Evolutionary conservation across 176 grass and related monocot species (phyloP).

Genomic region (Puya raimondii): DNA sequence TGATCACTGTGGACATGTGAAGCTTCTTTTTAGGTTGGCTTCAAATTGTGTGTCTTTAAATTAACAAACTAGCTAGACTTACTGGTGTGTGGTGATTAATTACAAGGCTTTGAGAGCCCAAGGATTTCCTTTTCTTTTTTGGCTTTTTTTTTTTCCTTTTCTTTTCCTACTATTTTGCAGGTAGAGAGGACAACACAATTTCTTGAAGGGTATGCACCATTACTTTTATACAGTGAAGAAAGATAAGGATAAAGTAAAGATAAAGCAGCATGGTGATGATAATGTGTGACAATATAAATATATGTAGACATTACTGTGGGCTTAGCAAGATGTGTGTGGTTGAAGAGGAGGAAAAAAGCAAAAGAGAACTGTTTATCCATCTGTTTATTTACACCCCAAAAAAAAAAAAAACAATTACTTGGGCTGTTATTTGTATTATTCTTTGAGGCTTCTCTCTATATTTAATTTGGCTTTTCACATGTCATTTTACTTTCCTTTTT

Average conservation of each 20-base stretch:
- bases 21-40: slow-evolving; percentile 13
- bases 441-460: neutral
- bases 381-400: neutral
- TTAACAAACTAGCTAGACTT: neutral
- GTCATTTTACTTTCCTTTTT: neutral
- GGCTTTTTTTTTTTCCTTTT: neutral
- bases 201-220: too few relatives aligned
- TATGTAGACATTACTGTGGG: too few relatives aligned
- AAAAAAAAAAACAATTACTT: neutral
- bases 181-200: too few relatives aligned
- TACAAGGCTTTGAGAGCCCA: neutral
- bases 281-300: too few relatives aligned
- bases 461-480: neutral
- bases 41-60: neutral
- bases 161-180: neutral
- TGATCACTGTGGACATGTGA: slow-evolving; percentile 6
- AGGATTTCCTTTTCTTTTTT: too few relatives aligned
- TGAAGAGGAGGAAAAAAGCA: too few relatives aligned
- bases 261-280: too few relatives aligned
- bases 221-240: too few relatives aligned
- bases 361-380: neutral
- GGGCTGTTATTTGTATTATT: neutral
- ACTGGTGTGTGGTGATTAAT: neutral
- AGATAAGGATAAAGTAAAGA: too few relatives aligned
- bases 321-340: too few relatives aligned